Base-by-base conservation (phyloP, 1,139 yeast genomes). In the Magnusiomyces ingens region DNA sequence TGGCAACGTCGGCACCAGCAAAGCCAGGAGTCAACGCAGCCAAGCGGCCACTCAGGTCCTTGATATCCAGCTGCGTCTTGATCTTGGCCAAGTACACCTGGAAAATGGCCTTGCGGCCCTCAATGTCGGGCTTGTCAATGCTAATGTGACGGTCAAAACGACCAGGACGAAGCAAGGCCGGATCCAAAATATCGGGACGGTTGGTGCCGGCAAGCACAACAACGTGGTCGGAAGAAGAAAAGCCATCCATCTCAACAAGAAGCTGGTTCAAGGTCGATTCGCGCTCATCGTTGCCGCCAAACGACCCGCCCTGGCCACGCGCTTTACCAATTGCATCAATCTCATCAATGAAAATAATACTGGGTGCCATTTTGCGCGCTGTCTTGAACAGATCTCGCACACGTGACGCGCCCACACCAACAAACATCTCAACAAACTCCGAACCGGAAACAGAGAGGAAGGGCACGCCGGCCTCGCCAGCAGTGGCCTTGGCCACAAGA, bases 381-480 rank as follows among this genome's bases (percentile, higher is more conserved):
- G 88, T 88, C 63, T 85, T 82, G 71, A 93, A 93, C 64, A 93
- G 76, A 68, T 93, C 98, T 67, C 99, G 86, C 42, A 93, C 99
- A 68, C 99, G 81, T 15, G 95, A 85, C 1, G 98, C 97, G 72
- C 99, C 99, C 13, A 93, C 98, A 73, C 99, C 98, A 36, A 90
- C 97, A 74, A 90, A 91, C 98, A 93, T 91, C 71, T 93, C 99
- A n/a, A 93, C 96, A 63, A 93, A 93, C 67, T 93, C 98, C 12
- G 98, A 91, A 62, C 98, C 99, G 1, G 96, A 88, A 11, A 93
- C 98, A 12, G 96, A 86, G 62, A 82, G 81, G 66, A 93, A 93
- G 35, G 99, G 98, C 48, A 93, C 99, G 50, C 93, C 95, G 0
- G 99, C 98, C 70, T 93, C 99, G 58, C 99, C 99, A 0, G 99